Percentiles rank a stretch among this genome's conserved stretches.
Conservation (phyloP, 768 basidiomycete species). For the Sutorius australiensis region DNA sequence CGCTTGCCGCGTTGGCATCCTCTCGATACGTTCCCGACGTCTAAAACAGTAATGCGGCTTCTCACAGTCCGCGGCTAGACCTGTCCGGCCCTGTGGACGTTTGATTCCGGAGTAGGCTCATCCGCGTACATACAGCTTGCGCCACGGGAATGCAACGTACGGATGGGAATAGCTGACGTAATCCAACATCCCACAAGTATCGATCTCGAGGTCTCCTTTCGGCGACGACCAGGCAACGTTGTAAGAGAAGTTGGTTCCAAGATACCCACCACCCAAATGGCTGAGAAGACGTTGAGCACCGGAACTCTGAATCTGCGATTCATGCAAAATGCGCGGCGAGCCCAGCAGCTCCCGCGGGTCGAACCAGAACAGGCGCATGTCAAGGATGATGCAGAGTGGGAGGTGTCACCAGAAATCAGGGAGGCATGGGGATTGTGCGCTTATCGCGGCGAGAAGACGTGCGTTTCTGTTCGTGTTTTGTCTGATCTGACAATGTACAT, state of each 20-base stretch:
- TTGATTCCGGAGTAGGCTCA: background rate
- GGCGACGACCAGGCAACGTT: background rate
- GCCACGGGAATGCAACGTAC: slow-evolving; percentile 11
- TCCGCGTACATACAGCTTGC: background rate
- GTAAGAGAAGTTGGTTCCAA: background rate
- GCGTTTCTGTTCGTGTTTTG: slow-evolving; percentile 11
- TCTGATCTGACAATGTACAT: slow-evolving; percentile 17
- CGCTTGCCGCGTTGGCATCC: background rate
- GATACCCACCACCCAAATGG: slow-evolving; percentile 13
- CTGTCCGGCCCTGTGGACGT: background rate
- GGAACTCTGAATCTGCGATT: slow-evolving; percentile 64
- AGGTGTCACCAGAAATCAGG: slow-evolving; percentile 48
- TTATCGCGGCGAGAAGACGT: slow-evolving; percentile 29
- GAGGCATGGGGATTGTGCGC: slow-evolving; percentile 46
- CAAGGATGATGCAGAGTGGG: slow-evolving; percentile 65
- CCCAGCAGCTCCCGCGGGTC: slow-evolving; percentile 47
- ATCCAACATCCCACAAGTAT: background rate
- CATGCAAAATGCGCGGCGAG: slow-evolving; percentile 67
- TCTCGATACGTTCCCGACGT: background rate
- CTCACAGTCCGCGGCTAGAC: slow-evolving; percentile 1
- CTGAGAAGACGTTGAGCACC: slow-evolving; percentile 53
- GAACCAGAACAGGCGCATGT: slow-evolving; percentile 52
- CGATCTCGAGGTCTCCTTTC: background rate
- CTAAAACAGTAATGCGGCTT: background rate
- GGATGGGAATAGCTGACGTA: slow-evolving; percentile 23